Evolutionary conservation across 2,329 filamentous ascomycete species (phyloP), one percentile per base, ranked within the genome.

Genomic region (Cladosporium cucumerinum): DNA sequence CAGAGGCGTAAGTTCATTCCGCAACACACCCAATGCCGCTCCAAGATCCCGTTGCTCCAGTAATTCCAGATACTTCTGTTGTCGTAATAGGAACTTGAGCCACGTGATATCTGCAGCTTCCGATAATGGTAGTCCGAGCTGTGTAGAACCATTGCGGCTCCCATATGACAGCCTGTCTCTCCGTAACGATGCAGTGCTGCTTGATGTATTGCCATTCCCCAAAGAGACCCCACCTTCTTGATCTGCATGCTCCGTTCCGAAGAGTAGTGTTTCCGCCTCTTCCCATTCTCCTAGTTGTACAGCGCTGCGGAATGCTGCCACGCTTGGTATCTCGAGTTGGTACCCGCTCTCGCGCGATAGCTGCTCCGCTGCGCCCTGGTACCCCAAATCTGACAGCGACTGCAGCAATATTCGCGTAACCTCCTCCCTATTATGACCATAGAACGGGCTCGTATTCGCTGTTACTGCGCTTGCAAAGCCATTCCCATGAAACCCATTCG

Each of bases 21-120:
- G 87, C 54, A 99, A 84, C n/a, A 97, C 92, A 72, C 84, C 84
- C 65, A 99, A 82, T 8, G 94, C 95, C 60, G 85, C 84, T 16
- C 84, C 84, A 10, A 91, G 86, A 71, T 97, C 88, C 69, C 87
- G 83, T 72, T 84, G 82, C 76, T 98, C 93, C 51, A 99, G 80
- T 10, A 97, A 81, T 79, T 99, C 95, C 32, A 99, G 82, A 72
- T 94, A 99, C 77, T 98, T 98, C 76, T 99, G 95, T 75, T 96
- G 91, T 68, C 94, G 86, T 72, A 99, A 82, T 82, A 88, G 89
- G 76, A 98, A 97, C 55, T 89, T 85, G 90, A 99, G 94, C 61
- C 89, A 83, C 69, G 89, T 87, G 65, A 85, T 85, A 72, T 97
- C 89, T 7, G 92, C 89, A 26, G 87, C 89, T 51, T 91, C 86